phyloP scores from a whole-genome alignment of 2,329 filamentous ascomycete species.

The Thyridium curvatum region DNA sequence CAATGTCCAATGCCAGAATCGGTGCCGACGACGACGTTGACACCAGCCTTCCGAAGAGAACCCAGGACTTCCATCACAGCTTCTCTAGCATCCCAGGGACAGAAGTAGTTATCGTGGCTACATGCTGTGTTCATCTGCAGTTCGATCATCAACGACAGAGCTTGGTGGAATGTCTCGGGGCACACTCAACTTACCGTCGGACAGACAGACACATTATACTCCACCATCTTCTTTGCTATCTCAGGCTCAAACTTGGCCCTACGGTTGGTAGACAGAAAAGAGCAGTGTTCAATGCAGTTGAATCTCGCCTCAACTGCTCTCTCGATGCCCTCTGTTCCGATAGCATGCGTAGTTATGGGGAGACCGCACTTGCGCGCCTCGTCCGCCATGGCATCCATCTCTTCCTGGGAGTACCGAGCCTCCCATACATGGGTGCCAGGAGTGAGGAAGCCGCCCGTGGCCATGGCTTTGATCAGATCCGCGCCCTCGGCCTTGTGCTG shows the following conservation, averaged over 20 bases:
- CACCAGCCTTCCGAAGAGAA: conserved; percentile 5
- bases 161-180: no score
- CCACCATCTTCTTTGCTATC: conserved; percentile 7
- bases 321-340: conserved; percentile 9
- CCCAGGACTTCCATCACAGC: conserved; percentile 5
- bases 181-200: conserved; percentile 1
- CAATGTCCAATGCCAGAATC: conserved; percentile 3
- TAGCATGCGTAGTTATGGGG: conserved; percentile 8
- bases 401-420: conserved; percentile 5
- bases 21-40: conserved; percentile 5
- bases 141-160: no score
- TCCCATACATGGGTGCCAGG: conserved; percentile 7
- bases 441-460: conserved; percentile 11
- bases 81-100: conserved; percentile 8
- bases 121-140: conserved; percentile 10
- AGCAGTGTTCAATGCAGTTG: conserved; percentile 10
- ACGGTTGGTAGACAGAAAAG: conserved; percentile 6
- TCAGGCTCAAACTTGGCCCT: conserved; percentile 4
- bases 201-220: conserved; percentile 7
- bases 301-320: conserved; percentile 7
- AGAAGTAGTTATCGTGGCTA: conserved; percentile 8
- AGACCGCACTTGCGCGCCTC: conserved; percentile 6
- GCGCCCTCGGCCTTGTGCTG: conserved; percentile 8
- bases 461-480: conserved; percentile 10
- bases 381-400: conserved; percentile 8